Evolutionary conservation across 1,284 basidiomycete species (phyloP).

Genomic region (Trichosporon sp.): DNA sequence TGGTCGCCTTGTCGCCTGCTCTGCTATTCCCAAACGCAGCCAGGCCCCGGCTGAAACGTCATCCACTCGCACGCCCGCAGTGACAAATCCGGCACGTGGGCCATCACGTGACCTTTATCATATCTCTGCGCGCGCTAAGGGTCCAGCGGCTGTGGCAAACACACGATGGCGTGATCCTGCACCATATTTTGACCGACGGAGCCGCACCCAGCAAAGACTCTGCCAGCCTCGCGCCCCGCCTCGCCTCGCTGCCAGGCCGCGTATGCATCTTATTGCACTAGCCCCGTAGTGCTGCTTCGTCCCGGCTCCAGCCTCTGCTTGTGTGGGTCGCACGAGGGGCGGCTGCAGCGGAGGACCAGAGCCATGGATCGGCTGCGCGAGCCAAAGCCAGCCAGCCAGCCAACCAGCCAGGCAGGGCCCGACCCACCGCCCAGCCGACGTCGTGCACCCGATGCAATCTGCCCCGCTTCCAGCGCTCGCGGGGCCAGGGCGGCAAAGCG

Average conservation of each 20-base stretch:
- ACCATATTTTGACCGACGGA: conserved; percentile 9
- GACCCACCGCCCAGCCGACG: no score
- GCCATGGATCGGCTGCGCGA: background rate
- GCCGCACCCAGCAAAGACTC: background rate
- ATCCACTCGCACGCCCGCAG: background rate
- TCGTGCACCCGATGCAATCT: background rate
- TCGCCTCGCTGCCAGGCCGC: background rate
- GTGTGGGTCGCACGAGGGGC: background rate
- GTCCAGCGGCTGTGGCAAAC: background rate
- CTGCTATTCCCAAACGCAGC: background rate
- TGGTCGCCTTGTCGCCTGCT: background rate
- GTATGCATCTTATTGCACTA: background rate
- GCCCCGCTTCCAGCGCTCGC: background rate
- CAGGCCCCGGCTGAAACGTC: background rate
- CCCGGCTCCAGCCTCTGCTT: background rate
- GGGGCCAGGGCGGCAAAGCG: no score
- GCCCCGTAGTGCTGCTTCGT: background rate
- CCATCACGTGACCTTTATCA: background rate
- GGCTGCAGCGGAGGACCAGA: background rate
- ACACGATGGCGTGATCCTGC: conserved; percentile 8
- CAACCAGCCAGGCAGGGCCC: background rate
- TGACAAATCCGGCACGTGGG: background rate
- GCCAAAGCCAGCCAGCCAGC: background rate
- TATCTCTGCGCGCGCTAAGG: background rate
- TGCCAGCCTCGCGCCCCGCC: background rate